phyloP scores from a whole-genome alignment of 129 eudicot species.

The Chrysanthemum makinoi region DNA sequence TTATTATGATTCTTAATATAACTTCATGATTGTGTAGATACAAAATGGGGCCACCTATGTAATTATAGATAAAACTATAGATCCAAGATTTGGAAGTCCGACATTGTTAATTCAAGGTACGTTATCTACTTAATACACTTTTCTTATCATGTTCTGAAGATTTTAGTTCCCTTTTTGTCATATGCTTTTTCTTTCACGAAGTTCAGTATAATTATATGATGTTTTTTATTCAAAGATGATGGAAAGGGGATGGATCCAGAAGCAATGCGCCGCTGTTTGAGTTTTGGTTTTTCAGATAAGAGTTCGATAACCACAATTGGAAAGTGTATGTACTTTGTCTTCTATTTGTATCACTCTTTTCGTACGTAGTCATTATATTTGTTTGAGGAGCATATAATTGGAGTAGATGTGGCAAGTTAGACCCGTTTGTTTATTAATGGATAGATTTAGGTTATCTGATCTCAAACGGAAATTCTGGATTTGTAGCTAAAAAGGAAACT shows the following conservation, averaged over 20 bases:
- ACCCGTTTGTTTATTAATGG: background rate
- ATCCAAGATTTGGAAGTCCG: conserved; percentile 73
- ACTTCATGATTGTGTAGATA: conserved; percentile 46
- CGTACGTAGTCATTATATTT: too few species aligned
- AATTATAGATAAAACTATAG: conserved; percentile 56
- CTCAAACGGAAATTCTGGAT: background rate
- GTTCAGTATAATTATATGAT: background rate
- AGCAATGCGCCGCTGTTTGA: conserved; percentile 77
- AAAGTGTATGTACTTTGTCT: conserved; percentile 50
- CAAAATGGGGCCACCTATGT: conserved; percentile 86
- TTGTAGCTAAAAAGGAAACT: background rate
- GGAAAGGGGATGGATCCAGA: conserved; percentile 95
- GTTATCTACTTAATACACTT: background rate
- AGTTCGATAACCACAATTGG: conserved; percentile 66
- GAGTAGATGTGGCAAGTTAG: background rate
- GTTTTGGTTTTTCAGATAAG: conserved; percentile 95
- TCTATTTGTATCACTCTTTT: background rate
- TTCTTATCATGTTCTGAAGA: background rate
- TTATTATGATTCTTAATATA: conserved; percentile 15
- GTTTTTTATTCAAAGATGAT: conserved; percentile 51
- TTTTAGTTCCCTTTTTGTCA: background rate
- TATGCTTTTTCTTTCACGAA: background rate
- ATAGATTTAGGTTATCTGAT: background rate
- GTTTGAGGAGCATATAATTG: too few species aligned
- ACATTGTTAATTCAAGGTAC: conserved; percentile 85